Conservation (phyloP, 129 eudicot genomes). For the Lactuca saligna region DNA sequence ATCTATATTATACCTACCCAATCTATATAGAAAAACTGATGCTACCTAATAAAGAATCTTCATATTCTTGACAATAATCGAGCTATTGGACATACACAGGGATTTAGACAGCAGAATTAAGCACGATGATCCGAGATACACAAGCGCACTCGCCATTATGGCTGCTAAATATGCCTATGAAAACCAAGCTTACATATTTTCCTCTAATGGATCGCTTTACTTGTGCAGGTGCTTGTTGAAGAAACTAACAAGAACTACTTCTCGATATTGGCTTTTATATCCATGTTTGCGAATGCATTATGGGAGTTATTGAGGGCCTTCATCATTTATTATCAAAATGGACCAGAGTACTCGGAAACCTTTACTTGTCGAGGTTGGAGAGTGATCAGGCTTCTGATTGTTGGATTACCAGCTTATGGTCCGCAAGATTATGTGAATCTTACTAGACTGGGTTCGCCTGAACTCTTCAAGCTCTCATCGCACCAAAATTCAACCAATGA, state of each 20-base stretch:
- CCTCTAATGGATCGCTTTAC: not conserved
- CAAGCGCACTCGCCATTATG: no score
- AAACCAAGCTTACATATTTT: no score
- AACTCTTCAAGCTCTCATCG: constrained; percentile 6
- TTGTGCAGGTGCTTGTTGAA: constrained; percentile 46
- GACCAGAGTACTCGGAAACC: constrained; percentile 51
- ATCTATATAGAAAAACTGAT: constrained; percentile 29
- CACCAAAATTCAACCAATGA: not conserved
- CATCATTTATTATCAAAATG: constrained; percentile 40
- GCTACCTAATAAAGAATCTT: constrained; percentile 35
- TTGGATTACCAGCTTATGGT: constrained; percentile 51
- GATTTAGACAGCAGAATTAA: constrained; percentile 43
- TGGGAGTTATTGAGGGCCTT: constrained; percentile 77
- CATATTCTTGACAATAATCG: constrained; percentile 31
- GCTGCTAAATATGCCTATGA: no score
- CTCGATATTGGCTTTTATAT: constrained; percentile 35
- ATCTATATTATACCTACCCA: no score
- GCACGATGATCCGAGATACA: no score
- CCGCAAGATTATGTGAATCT: constrained; percentile 61
- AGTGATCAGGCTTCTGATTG: constrained; percentile 38
- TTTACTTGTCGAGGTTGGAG: constrained; percentile 34
- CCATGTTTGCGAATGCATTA: constrained; percentile 38
- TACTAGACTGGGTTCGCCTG: constrained; percentile 42
- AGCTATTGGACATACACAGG: constrained; percentile 35
- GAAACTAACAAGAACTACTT: constrained; percentile 71